Conservation (phyloP, 2,329 filamentous ascomycete species). For the Tolypocladium amazonense region DNA sequence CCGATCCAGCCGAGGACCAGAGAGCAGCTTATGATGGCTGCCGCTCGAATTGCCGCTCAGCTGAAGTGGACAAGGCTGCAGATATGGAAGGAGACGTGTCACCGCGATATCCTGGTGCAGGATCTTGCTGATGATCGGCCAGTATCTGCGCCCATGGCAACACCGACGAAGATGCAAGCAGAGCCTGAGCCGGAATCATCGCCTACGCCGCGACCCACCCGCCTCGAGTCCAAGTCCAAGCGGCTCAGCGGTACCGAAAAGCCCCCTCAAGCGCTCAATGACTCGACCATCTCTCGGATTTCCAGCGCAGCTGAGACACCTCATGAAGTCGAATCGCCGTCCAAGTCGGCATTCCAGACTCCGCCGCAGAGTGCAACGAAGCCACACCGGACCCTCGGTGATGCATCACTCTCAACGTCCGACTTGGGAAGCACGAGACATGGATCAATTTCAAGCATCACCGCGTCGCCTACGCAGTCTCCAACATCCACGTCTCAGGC, state of each 20-base stretch:
- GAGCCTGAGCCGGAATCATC: constrained; percentile 12
- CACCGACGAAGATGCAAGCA: constrained; percentile 14
- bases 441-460: constrained; percentile 20
- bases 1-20: constrained; percentile 86
- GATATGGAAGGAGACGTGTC: constrained; percentile 85
- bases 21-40: constrained; percentile 75
- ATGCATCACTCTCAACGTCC: constrained; percentile 5
- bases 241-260: constrained; percentile 13
- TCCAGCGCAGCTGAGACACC: constrained; percentile 8
- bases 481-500: constrained; percentile 11
- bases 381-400: constrained; percentile 3
- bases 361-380: constrained; percentile 18
- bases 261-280: constrained; percentile 15
- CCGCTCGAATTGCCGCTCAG: constrained; percentile 74
- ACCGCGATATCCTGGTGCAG: constrained; percentile 75
- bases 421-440: constrained; percentile 14
- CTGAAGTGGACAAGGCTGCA: constrained; percentile 91
- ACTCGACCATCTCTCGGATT: constrained; percentile 9
- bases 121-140: constrained; percentile 70
- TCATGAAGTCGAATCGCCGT: constrained; percentile 14
- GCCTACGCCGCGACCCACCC: constrained; percentile 14
- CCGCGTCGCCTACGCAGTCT: constrained; percentile 15
- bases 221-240: constrained; percentile 16
- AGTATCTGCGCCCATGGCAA: constrained; percentile 4
- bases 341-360: constrained; percentile 18